phyloP scores from a whole-genome alignment of 345 rosid genomes.

The Toxicodendron radicans region DNA sequence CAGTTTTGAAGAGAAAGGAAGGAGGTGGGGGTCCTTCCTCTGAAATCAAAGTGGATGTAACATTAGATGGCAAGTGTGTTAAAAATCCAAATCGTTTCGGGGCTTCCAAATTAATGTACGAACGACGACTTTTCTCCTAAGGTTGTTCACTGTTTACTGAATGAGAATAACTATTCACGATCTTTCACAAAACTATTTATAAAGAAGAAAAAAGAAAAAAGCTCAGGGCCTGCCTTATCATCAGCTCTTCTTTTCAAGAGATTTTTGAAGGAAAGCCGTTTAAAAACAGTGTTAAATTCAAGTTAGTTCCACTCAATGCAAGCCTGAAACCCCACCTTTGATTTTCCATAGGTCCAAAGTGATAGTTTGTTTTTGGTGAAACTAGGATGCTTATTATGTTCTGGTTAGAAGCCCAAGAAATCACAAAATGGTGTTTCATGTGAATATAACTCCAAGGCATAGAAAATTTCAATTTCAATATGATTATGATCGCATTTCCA shows the following conservation, averaged over 20 bases:
- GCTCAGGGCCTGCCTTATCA: constrained; percentile 12
- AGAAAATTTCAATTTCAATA: not conserved
- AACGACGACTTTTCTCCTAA: constrained; percentile 10
- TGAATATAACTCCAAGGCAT: not conserved
- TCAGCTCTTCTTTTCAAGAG: constrained; percentile 40
- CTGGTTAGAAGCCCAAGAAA: too few species aligned
- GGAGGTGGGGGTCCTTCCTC: constrained; percentile 27
- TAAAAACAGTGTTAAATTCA: constrained; percentile 19
- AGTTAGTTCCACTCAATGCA: not conserved
- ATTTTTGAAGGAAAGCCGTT: constrained; percentile 19
- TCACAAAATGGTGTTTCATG: too few species aligned
- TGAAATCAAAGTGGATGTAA: constrained; percentile 37
- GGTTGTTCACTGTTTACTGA: constrained; percentile 32
- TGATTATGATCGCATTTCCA: not conserved
- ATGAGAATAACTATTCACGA: constrained; percentile 24
- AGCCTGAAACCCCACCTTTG: constrained; percentile 4
- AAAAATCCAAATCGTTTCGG: constrained; percentile 28
- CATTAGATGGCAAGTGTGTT: constrained; percentile 18
- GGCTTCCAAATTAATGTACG: constrained; percentile 24
- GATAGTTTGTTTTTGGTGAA: not conserved
- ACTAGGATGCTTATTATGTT: too few species aligned
- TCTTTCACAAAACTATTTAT: constrained; percentile 23
- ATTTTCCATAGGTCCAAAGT: not conserved
- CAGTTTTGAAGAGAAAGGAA: not conserved
- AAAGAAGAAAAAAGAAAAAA: constrained; percentile 13